These are phyloP conservation scores for Talaromyces pinophilus DNA, from an alignment of 2,329 filamentous ascomycete species.

Conservation along the genomic window DNA sequence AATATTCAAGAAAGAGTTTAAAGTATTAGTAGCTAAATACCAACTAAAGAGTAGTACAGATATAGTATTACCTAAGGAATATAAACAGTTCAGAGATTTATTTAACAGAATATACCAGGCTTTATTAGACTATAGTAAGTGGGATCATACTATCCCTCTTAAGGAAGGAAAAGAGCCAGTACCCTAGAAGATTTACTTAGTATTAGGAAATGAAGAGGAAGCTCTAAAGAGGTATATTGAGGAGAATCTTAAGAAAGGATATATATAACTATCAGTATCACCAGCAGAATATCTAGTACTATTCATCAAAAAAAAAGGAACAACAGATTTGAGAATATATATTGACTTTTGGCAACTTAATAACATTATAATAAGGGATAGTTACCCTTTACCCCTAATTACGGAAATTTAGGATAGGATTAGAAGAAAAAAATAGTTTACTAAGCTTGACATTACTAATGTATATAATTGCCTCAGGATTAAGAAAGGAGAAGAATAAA, in stretches of 20 bases:
- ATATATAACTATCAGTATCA: neutral
- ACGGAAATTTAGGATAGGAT: neutral
- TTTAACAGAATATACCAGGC: no score
- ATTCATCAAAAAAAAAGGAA: neutral
- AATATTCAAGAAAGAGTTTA: no score
- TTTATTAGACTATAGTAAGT: slow-evolving; percentile 6
- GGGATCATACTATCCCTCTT: slow-evolving; percentile 13
- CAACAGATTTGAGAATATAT: neutral
- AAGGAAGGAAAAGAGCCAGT: slow-evolving; percentile 11
- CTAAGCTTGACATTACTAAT: neutral
- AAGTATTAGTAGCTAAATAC: no score
- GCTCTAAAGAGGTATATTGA: neutral
- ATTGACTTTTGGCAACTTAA: neutral
- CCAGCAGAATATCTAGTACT: neutral
- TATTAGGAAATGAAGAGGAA: slow-evolving; percentile 11
- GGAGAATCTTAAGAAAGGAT: slow-evolving; percentile 30
- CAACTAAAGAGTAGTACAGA: no score
- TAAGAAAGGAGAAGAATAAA: neutral
- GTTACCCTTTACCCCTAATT: neutral
- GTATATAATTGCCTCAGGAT: neutral
- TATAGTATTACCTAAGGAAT: no score
- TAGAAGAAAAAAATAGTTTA: neutral
- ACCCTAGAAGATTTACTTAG: slow-evolving; percentile 5
- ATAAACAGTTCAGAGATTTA: no score
- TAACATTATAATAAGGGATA: neutral